Evolutionary conservation across 78 protist genomes (phyloP).

Genomic region (Chrysochromulina tobinii): DNA sequence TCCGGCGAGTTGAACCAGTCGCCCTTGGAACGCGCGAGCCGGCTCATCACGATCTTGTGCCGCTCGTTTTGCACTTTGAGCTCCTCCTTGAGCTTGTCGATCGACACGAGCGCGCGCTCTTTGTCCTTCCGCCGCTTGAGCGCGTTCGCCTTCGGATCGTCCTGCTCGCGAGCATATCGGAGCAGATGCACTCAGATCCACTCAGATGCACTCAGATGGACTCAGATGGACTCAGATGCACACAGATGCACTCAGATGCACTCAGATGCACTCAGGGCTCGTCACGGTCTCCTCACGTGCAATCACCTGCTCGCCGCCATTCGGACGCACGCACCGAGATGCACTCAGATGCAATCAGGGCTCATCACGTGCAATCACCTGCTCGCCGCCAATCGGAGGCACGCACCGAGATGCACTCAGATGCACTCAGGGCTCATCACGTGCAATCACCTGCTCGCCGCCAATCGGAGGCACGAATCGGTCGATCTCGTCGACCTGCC

Average conservation of each 20-base stretch:
- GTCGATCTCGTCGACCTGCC: constrained; percentile 25
- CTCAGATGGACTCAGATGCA: too few species aligned
- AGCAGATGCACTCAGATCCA: too few species aligned
- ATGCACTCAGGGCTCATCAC: too few species aligned
- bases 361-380: too few species aligned
- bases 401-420: not conserved
- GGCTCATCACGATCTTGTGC: not conserved
- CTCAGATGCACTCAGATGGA: too few species aligned
- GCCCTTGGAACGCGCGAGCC: not conserved
- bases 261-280: too few species aligned
- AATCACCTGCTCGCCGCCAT: too few species aligned
- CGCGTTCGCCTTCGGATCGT: not conserved
- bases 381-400: not conserved
- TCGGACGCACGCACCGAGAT: too few species aligned
- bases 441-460: not conserved
- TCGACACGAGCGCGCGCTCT: not conserved
- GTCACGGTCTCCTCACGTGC: too few species aligned
- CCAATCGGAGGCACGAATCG: not conserved
- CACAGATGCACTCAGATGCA: too few species aligned
- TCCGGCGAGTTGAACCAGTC: not conserved
- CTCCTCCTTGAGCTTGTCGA: constrained; percentile 14
- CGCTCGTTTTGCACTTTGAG: not conserved
- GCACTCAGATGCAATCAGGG: too few species aligned
- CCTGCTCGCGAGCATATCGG: too few species aligned
- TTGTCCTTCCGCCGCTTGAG: not conserved